A percentile compares a stretch with the other conserved stretches of the same genome.
These are phyloP conservation scores for Puccinia horiana DNA, from an alignment of 1,284 basidiomycete genomes.

Conservation along the genomic window DNA sequence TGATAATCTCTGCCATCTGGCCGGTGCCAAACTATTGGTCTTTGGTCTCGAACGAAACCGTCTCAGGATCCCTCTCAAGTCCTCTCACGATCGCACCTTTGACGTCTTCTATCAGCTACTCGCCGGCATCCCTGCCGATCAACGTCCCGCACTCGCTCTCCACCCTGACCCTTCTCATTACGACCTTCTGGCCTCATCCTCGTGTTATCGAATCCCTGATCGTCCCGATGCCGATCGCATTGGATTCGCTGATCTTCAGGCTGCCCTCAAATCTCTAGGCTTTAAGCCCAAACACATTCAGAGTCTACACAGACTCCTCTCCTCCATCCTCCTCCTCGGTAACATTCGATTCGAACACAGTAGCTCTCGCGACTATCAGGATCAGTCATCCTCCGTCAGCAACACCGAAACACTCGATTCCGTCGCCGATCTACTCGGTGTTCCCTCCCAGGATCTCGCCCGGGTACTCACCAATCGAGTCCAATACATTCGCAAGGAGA, in stretches of 20 bases:
- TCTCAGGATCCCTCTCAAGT: slow-evolving; percentile 67
- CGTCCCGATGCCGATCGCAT: slow-evolving; percentile 32
- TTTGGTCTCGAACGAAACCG: slow-evolving; percentile 91
- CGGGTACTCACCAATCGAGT: slow-evolving; percentile 85
- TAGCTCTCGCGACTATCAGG: slow-evolving; percentile 76
- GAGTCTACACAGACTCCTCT: slow-evolving; percentile 88
- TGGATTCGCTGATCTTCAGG: slow-evolving; percentile 75
- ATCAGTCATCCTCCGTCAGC: slow-evolving; percentile 70
- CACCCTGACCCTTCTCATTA: slow-evolving; percentile 57
- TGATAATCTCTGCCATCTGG: slow-evolving; percentile 68
- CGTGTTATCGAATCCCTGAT: slow-evolving; percentile 19
- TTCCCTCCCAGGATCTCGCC: slow-evolving; percentile 75
- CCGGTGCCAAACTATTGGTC: slow-evolving; percentile 89
- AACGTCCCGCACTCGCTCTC: slow-evolving; percentile 56
- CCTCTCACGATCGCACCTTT: slow-evolving; percentile 81
- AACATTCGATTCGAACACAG: slow-evolving; percentile 85
- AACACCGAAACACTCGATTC: slow-evolving; percentile 76
- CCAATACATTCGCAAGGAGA: slow-evolving; percentile 85
- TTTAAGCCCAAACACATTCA: slow-evolving; percentile 89
- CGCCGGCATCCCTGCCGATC: slow-evolving; percentile 80
- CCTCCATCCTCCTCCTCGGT: slow-evolving; percentile 91
- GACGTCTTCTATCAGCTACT: slow-evolving; percentile 85
- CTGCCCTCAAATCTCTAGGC: slow-evolving; percentile 87
- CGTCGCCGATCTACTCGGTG: slow-evolving; percentile 87
- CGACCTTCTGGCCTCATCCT: slow-evolving; percentile 56